A percentile compares a stretch with the other conserved stretches of the same genome.
These are phyloP conservation scores for Laguncularia racemosa DNA, from an alignment of 345 rosid species.

Conservation along the genomic window DNA sequence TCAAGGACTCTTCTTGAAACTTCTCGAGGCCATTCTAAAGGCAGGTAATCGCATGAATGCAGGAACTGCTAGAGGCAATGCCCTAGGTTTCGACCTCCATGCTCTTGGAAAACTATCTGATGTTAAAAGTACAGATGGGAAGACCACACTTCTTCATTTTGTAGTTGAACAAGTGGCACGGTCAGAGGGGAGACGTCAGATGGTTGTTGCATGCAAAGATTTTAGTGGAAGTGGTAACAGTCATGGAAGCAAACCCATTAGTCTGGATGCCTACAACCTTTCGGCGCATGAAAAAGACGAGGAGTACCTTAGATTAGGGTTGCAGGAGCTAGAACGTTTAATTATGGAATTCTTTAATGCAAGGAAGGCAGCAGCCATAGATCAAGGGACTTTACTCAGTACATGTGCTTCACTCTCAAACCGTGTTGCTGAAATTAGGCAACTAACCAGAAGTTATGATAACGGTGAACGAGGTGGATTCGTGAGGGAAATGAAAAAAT, in stretches of 20 bases:
- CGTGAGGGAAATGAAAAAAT: constrained; percentile 49
- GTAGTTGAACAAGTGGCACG: constrained; percentile 70
- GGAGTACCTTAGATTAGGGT: constrained; percentile 42
- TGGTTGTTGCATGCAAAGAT: constrained; percentile 14
- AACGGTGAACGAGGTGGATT: constrained; percentile 32
- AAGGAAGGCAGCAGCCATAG: constrained; percentile 54
- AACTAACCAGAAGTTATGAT: constrained; percentile 21
- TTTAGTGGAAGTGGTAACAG: constrained; percentile 12
- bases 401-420: constrained; percentile 36
- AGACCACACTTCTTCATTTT: constrained; percentile 73
- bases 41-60: constrained; percentile 87
- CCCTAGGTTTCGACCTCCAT: constrained; percentile 62
- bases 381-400: constrained; percentile 37
- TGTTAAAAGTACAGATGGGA: constrained; percentile 69
- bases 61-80: constrained; percentile 85
- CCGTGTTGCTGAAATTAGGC: constrained; percentile 34
- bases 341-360: constrained; percentile 46
- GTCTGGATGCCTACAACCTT: no score
- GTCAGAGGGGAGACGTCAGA: constrained; percentile 49
- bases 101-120: constrained; percentile 65
- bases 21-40: constrained; percentile 78
- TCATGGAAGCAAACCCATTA: background rate
- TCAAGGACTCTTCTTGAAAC: constrained; percentile 65
- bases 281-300: constrained; percentile 26
- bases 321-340: constrained; percentile 40